These are phyloP conservation scores for Alternaria infectoria DNA, from an alignment of 2,329 filamentous ascomycete species.

Conservation along the genomic window DNA sequence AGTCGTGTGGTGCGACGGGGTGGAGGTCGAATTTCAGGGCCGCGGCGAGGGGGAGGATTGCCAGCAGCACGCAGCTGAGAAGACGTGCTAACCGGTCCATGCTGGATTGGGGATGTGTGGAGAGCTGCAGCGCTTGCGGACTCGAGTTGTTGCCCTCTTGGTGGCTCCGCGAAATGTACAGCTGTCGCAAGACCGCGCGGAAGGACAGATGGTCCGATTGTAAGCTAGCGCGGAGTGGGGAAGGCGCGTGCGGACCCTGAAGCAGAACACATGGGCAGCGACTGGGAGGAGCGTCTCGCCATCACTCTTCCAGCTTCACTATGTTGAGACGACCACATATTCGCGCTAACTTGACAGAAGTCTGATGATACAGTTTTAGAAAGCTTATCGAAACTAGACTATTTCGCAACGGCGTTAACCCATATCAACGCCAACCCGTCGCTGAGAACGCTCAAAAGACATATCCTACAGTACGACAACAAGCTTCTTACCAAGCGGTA, in stretches of 20 bases:
- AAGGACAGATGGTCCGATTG: slow-evolving; percentile 45
- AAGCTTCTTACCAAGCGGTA: slow-evolving; percentile 38
- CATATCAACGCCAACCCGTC: not conserved
- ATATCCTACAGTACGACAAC: not conserved
- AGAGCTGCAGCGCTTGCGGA: slow-evolving; percentile 16
- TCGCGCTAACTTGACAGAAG: not conserved
- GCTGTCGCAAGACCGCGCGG: slow-evolving; percentile 27
- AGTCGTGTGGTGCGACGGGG: slow-evolving; percentile 69
- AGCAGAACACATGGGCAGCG: not conserved
- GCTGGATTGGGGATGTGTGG: slow-evolving; percentile 18
- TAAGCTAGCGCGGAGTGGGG: slow-evolving; percentile 15
- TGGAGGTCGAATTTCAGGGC: slow-evolving; percentile 94
- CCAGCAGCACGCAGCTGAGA: slow-evolving; percentile 41
- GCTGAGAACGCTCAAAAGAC: slow-evolving; percentile 3
- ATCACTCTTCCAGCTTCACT: not conserved
- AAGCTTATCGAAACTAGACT: not conserved
- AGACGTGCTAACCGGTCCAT: slow-evolving; percentile 47
- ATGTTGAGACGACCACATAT: not conserved
- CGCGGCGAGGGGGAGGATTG: slow-evolving; percentile 54
- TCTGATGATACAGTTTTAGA: not conserved
- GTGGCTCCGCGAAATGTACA: slow-evolving; percentile 30
- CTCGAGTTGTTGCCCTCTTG: slow-evolving; percentile 20
- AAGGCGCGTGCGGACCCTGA: slow-evolving; percentile 18
- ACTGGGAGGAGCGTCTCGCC: not conserved
- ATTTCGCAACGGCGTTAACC: not conserved